Conservation (phyloP, 495 filamentous ascomycete genomes). For the Hypoxylon crocopeplum region DNA sequence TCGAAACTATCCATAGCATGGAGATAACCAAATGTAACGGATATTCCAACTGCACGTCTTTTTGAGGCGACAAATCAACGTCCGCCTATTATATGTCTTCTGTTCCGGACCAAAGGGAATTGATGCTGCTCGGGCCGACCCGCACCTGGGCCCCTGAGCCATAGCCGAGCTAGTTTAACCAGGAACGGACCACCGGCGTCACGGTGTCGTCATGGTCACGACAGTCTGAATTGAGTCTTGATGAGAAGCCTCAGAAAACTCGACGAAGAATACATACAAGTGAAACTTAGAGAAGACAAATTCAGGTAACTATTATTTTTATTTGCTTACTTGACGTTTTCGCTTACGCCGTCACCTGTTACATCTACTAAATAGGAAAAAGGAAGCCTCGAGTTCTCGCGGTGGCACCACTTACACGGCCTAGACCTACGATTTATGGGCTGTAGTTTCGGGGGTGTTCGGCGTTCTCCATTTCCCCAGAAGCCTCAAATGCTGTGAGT, state of each 20-base stretch:
- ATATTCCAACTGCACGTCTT: neutral
- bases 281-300: neutral
- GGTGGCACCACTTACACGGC: constrained; percentile 26
- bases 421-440: constrained; percentile 7
- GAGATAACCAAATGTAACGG: no score
- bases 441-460: constrained; percentile 16
- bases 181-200: constrained; percentile 29
- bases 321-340: neutral
- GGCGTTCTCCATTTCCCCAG: constrained; percentile 37
- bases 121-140: constrained; percentile 25
- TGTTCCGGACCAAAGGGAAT: constrained; percentile 32
- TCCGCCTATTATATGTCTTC: constrained; percentile 1
- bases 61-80: constrained; percentile 9
- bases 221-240: neutral
- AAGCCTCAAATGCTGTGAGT: constrained; percentile 24
- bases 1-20: no score
- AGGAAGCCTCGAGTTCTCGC: constrained; percentile 4
- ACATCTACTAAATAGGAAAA: constrained; percentile 17
- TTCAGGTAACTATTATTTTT: no score
- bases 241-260: neutral
- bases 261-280: neutral
- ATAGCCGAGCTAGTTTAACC: constrained; percentile 30
- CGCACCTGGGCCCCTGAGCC: constrained; percentile 5
- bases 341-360: constrained; percentile 11
- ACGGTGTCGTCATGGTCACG: constrained; percentile 15